Evolutionary conservation across 2,329 filamentous ascomycete genomes (phyloP).

Genomic region (Botrytis porri): DNA sequence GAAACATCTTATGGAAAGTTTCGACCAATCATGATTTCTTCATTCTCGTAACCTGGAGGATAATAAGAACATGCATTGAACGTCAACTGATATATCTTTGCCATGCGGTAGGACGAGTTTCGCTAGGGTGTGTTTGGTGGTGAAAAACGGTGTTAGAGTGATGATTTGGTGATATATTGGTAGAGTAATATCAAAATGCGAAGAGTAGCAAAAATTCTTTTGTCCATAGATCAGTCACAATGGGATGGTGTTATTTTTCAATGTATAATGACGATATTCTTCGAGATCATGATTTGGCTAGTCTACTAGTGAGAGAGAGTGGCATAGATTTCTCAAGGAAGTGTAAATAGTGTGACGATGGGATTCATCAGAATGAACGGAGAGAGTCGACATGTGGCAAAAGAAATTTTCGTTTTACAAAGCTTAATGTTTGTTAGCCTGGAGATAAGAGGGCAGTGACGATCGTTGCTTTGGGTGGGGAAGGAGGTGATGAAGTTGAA

Average conservation of each 20-base stretch:
- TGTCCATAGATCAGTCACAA: not conserved
- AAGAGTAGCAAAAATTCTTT: not conserved
- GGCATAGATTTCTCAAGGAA: too few species aligned
- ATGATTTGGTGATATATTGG: not conserved
- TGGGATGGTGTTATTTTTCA: not conserved
- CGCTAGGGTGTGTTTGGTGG: too few species aligned
- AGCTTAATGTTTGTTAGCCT: not conserved
- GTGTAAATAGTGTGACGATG: not conserved
- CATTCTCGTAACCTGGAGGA: too few species aligned
- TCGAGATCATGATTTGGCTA: too few species aligned
- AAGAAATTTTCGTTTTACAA: not conserved
- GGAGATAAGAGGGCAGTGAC: not conserved
- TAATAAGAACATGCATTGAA: too few species aligned
- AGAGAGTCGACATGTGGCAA: not conserved
- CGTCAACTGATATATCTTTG: too few species aligned
- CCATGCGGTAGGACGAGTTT: too few species aligned
- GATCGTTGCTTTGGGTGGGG: not conserved
- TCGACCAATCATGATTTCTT: too few species aligned
- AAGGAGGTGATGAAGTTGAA: not conserved
- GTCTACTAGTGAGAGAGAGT: not conserved
- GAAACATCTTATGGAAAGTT: too few species aligned
- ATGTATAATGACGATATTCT: not conserved
- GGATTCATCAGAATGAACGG: not conserved
- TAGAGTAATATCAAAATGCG: not conserved
- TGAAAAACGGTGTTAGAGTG: not conserved